Evolutionary conservation across 805 yeast genomes (phyloP), one percentile per base, ranked within the genome.

Genomic region (Yarrowia osloensis): DNA sequence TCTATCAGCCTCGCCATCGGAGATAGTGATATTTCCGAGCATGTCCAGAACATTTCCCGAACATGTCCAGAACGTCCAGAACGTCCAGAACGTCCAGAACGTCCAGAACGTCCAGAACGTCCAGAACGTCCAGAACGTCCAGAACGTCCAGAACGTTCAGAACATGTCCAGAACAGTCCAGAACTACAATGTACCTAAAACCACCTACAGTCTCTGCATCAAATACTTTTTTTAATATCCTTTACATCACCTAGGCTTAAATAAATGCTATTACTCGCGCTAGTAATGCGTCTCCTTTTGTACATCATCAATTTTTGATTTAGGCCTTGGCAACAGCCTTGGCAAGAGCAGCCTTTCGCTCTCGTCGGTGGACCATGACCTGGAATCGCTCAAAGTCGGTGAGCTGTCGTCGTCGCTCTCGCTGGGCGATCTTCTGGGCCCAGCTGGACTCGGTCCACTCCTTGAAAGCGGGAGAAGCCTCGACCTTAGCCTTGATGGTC

Each of bases 331-430:
- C 97, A 79, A 90, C 88, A 82, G 96, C 96, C 87, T 91, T 93
- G 86, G 89, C 91, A 79, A 91, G 94, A 83, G 92, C 90, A 81
- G 82, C 89, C 85, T 92, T 90, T 85, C 91, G 91, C 87, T 96
- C 98, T 88, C 94, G 95, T 90, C 90, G 95, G 82, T 92, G 88
- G 77, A 92, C 96, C 82, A 90, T 81, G 77, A 94, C 99, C 88
- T 94, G 97, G 97, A 95, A 95, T 88, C 99, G 93, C 87, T 95
- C 97, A 78, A 95, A 95, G 84, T 95, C 99, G 76, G 94, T 80
- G 82, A 96, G 89, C 80, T 88, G 85, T 78, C 96, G 83, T 88
- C 99, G 91, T 83, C 88, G 91, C 83, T 89, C 88, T 84, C 91
- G 91, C 83, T 90, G 89, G 80, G 96, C 97, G 78, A 95, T 89